Evolutionary conservation across 805 yeast genomes (phyloP).

Genomic region (Suhomyces kilbournensis): DNA sequence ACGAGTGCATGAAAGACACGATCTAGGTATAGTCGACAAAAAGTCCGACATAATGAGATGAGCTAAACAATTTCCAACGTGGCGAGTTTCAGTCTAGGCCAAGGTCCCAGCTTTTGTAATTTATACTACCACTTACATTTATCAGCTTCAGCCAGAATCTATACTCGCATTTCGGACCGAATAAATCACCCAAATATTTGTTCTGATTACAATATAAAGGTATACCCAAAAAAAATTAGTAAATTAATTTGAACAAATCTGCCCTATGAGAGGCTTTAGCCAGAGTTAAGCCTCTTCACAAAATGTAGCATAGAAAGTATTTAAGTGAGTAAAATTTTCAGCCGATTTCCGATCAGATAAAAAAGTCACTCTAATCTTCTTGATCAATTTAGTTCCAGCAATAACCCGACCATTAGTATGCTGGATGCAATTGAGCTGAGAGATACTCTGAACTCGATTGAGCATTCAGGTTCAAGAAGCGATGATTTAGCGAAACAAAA

Average conservation of each 20-base stretch:
- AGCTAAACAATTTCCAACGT: neutral
- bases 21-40: neutral
- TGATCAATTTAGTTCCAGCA: neutral
- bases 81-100: neutral
- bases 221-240: neutral
- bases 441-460: neutral
- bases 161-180: neutral
- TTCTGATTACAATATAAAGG: neutral
- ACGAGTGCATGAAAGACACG: neutral
- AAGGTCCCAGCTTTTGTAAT: neutral
- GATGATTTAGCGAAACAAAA: neutral
- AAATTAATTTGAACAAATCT: neutral
- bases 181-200: neutral
- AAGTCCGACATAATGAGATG: neutral
- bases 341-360: neutral
- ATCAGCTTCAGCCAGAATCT: neutral
- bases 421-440: neutral
- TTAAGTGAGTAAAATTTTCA: neutral
- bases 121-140: neutral
- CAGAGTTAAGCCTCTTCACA: neutral
- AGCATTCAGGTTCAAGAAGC: neutral
- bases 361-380: neutral
- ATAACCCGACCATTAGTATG: neutral
- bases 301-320: neutral
- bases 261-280: neutral